A percentile compares a stretch with the other conserved stretches of the same genome.
Conservation (phyloP, 2,329 filamentous ascomycete species). For the Bimuria novae-zelandiae region DNA sequence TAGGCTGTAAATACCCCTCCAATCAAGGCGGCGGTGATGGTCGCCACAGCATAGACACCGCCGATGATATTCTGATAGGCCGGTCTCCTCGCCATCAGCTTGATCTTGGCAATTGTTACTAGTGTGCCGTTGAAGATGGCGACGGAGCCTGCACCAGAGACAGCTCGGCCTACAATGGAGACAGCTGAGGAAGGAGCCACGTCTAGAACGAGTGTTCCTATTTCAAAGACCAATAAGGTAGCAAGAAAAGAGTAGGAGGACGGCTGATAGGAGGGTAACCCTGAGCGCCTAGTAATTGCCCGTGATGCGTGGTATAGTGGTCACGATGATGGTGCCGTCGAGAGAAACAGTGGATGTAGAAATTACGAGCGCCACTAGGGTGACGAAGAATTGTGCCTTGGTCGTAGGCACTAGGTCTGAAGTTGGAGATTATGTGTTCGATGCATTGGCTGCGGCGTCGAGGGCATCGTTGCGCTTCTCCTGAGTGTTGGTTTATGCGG, state of each 20-base stretch:
- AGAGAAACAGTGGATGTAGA: not conserved
- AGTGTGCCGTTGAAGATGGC: constrained; percentile 57
- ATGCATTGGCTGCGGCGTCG: no score
- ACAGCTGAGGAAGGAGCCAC: constrained; percentile 54
- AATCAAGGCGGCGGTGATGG: constrained; percentile 54
- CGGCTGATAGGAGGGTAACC: constrained; percentile 46
- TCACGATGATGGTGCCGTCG: constrained; percentile 54
- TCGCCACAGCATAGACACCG: constrained; percentile 54
- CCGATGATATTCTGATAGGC: not conserved
- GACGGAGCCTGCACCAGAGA: constrained; percentile 56
- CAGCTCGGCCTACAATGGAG: constrained; percentile 56
- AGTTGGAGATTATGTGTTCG: no score
- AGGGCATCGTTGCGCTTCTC: no score
- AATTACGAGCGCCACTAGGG: not conserved
- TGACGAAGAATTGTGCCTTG: not conserved
- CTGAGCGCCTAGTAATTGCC: constrained; percentile 52
- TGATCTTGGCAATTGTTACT: constrained; percentile 24
- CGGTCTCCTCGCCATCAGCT: not conserved
- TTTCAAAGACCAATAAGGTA: constrained; percentile 53
- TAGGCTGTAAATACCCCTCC: constrained; percentile 52
- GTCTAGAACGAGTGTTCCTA: constrained; percentile 57
- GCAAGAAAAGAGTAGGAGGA: constrained; percentile 42
- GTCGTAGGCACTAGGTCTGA: not conserved
- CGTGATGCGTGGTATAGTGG: constrained; percentile 54
- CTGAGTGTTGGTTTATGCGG: no score